A percentile compares a stretch with the other conserved stretches of the same genome.
Evolutionary conservation across 768 basidiomycete genomes (phyloP).

Genomic region (Atractiella rhizophila): DNA sequence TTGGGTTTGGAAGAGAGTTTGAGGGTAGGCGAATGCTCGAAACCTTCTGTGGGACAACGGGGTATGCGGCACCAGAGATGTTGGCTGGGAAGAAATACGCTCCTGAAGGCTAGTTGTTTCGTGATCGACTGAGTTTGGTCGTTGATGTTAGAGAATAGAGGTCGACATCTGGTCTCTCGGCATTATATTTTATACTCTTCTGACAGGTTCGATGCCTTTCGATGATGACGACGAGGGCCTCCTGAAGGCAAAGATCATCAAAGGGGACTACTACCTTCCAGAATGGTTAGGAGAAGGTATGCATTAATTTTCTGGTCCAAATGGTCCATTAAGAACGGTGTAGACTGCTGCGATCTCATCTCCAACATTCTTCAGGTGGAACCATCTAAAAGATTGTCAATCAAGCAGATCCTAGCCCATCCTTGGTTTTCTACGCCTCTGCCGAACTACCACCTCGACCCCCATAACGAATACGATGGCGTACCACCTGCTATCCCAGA

Average conservation of each 20-base stretch:
- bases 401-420: conserved; percentile 62
- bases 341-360: conserved; percentile 69
- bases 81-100: conserved; percentile 59
- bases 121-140: background rate
- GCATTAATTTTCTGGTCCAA: conserved; percentile 6
- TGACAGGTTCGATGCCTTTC: conserved; percentile 75
- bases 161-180: conserved; percentile 96
- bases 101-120: conserved; percentile 40
- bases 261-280: conserved; percentile 71
- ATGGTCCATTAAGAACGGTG: background rate
- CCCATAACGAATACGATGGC: conserved; percentile 7
- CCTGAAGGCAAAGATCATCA: conserved; percentile 62
- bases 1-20: conserved; percentile 95
- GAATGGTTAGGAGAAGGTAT: conserved; percentile 69
- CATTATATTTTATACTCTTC: conserved; percentile 68
- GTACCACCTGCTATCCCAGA: conserved; percentile 6
- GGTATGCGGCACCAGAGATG: conserved; percentile 90
- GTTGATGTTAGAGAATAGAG: conserved; percentile 45
- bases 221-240: conserved; percentile 56
- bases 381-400: conserved; percentile 44
- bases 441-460: background rate
- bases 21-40: conserved; percentile 59
- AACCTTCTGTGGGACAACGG: conserved; percentile 87
- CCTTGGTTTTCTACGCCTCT: conserved; percentile 42
- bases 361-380: conserved; percentile 51